Conservation (phyloP, 768 basidiomycete genomes). For the Saitozyma sp. region DNA sequence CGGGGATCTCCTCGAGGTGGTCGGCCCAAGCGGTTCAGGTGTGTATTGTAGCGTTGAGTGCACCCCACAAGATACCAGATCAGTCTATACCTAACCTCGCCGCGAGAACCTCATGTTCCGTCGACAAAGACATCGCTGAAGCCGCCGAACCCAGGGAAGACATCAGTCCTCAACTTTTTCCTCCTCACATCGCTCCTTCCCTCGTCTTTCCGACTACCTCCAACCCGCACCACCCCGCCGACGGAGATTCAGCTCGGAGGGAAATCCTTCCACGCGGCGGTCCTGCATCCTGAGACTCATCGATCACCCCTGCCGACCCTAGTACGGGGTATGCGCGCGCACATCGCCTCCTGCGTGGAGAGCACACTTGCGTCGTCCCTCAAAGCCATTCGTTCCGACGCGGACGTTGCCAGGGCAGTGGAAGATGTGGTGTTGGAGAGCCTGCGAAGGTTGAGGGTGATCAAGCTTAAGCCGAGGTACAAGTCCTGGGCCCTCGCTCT, state of each 20-base stretch:
- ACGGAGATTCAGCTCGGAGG: slow-evolving; percentile 31
- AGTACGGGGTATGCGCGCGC: slow-evolving; percentile 14
- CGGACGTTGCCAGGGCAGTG: slow-evolving; percentile 2
- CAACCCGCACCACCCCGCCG: slow-evolving; percentile 4
- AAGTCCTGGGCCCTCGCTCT: slow-evolving; percentile 24
- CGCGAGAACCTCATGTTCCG: neutral
- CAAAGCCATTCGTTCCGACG: neutral
- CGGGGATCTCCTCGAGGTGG: slow-evolving; percentile 41
- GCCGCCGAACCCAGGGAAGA: slow-evolving; percentile 28
- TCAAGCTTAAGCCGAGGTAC: slow-evolving; percentile 28
- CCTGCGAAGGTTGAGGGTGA: slow-evolving; percentile 25
- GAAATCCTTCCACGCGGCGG: slow-evolving; percentile 10
- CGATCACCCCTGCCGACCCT: slow-evolving; percentile 14
- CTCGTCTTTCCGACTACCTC: slow-evolving; percentile 14
- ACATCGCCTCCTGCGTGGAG: slow-evolving; percentile 17
- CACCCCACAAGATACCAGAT: slow-evolving; percentile 1
- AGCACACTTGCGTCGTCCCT: neutral
- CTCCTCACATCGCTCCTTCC: slow-evolving; percentile 39
- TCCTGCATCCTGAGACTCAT: slow-evolving; percentile 25
- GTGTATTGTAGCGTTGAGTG: slow-evolving; percentile 1
- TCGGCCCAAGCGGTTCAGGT: slow-evolving; percentile 41
- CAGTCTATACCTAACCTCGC: neutral
- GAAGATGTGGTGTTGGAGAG: slow-evolving; percentile 14
- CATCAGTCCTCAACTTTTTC: slow-evolving; percentile 33
- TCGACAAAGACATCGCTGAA: neutral